Percentiles rank a stretch among this genome's conserved stretches.
These are phyloP conservation scores for Aspergillus sergii DNA, from an alignment of 2,329 filamentous ascomycete species.

Conservation along the genomic window DNA sequence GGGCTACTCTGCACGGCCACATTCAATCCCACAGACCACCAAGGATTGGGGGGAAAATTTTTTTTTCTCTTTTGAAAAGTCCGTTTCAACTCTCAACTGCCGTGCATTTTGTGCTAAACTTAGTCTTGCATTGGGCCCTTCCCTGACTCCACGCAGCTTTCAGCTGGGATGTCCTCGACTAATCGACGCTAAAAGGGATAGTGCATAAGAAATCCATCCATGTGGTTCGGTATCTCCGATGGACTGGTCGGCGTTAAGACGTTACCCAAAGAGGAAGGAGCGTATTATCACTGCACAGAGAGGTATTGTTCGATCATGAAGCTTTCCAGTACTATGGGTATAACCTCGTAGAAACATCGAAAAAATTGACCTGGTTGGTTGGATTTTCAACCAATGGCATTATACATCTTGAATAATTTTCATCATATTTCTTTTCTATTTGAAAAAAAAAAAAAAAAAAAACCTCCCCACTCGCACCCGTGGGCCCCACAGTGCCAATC, in stretches of 20 bases:
- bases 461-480: not conserved
- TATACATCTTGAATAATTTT: not conserved
- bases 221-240: conserved; percentile 16
- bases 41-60: not conserved
- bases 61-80: not conserved
- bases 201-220: not conserved
- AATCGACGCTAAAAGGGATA: not conserved
- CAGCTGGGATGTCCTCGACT: conserved; percentile 19
- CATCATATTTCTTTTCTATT: no score
- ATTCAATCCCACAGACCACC: conserved; percentile 8
- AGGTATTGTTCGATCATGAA: no score
- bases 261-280: not conserved
- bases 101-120: conserved; percentile 9
- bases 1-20: conserved; percentile 17
- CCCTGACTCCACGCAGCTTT: conserved; percentile 9
- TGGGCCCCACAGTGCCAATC: conserved; percentile 2
- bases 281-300: no score
- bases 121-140: conserved; percentile 2
- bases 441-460: no score
- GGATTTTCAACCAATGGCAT: not conserved
- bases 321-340: no score
- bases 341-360: not conserved
- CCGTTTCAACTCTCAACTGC: conserved; percentile 8
- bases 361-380: not conserved
- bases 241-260: not conserved